Conservation (phyloP, 2,329 filamentous ascomycete species). For the Microsporum ferrugineum region DNA sequence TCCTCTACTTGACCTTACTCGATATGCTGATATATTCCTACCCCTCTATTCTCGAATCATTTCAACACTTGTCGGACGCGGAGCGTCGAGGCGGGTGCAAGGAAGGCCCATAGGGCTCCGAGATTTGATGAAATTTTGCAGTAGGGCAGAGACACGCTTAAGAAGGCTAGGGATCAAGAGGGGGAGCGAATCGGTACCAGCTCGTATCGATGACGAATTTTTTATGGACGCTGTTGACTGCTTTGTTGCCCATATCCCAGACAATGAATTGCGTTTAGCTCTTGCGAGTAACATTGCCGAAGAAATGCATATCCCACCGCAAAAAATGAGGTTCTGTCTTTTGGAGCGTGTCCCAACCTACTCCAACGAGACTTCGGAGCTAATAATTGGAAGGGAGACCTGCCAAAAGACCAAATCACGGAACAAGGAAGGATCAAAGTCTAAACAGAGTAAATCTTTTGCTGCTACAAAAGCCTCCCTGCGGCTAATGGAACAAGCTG, state of each 20-base stretch:
- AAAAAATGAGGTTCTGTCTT: slow-evolving; percentile 68
- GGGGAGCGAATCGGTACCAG: slow-evolving; percentile 59
- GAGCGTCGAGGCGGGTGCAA: slow-evolving; percentile 30
- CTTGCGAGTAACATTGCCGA: slow-evolving; percentile 59
- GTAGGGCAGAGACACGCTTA: slow-evolving; percentile 59
- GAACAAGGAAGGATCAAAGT: slow-evolving; percentile 28
- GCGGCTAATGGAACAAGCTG: slow-evolving; percentile 76
- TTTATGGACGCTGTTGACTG: slow-evolving; percentile 91
- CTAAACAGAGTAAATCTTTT: slow-evolving; percentile 48
- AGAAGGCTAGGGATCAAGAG: slow-evolving; percentile 47
- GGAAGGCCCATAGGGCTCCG: slow-evolving; percentile 54
- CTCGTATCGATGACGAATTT: slow-evolving; percentile 65
- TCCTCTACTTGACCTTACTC: slow-evolving; percentile 48
- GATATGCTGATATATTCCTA: slow-evolving; percentile 45
- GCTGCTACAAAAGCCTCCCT: slow-evolving; percentile 80
- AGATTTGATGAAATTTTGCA: slow-evolving; percentile 87
- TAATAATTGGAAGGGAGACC: slow-evolving; percentile 56
- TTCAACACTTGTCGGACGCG: slow-evolving; percentile 29
- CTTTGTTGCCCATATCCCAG: slow-evolving; percentile 71
- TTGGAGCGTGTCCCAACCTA: slow-evolving; percentile 59
- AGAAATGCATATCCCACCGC: slow-evolving; percentile 74
- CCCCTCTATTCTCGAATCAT: slow-evolving; percentile 42
- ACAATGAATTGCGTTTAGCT: slow-evolving; percentile 46
- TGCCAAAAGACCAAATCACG: slow-evolving; percentile 47
- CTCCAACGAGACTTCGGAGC: slow-evolving; percentile 46